phyloP scores from a whole-genome alignment of 345 rosid genomes.

The Citrus reticulata region DNA sequence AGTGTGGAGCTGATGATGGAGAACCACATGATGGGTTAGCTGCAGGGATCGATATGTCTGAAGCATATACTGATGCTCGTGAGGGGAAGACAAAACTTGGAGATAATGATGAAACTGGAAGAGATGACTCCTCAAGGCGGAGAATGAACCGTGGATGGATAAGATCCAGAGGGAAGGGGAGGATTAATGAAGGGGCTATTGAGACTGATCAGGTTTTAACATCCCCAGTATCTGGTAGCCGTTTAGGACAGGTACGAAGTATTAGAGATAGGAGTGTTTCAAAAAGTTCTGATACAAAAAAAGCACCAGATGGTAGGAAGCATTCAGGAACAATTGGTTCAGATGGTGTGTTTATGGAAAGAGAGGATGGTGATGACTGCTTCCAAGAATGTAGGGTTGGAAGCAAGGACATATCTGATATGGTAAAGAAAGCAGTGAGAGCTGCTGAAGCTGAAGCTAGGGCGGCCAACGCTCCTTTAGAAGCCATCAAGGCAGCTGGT shows the following conservation, averaged over 20 bases:
- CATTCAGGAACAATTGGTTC: conserved; percentile 33
- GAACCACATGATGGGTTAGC: conserved; percentile 40
- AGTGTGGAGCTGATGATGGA: conserved; percentile 29
- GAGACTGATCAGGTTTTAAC: conserved; percentile 56
- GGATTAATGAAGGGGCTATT: conserved; percentile 48
- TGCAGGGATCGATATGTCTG: conserved; percentile 37
- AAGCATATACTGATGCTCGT: conserved; percentile 39
- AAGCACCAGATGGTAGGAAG: conserved; percentile 48
- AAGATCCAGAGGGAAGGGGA: conserved; percentile 70
- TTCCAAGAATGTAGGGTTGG: conserved; percentile 80
- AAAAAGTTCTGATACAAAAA: conserved; percentile 48
- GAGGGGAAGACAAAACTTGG: conserved; percentile 53
- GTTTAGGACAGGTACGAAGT: conserved; percentile 39
- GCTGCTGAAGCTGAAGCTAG: conserved; percentile 98
- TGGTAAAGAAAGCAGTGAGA: conserved; percentile 78
- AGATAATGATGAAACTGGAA: conserved; percentile 63
- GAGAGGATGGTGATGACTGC: conserved; percentile 72
- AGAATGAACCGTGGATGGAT: conserved; percentile 51
- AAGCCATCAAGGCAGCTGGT: conserved; percentile 89
- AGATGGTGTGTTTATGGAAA: conserved; percentile 45
- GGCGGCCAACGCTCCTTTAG: conserved; percentile 77
- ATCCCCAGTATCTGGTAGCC: conserved; percentile 69
- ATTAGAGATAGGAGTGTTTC: conserved; percentile 47
- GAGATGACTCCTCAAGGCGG: conserved; percentile 73
- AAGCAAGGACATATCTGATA: conserved; percentile 64